Conservation (phyloP, 2,329 filamentous ascomycete species). For the Nannizziopsis arthrosporioides region DNA sequence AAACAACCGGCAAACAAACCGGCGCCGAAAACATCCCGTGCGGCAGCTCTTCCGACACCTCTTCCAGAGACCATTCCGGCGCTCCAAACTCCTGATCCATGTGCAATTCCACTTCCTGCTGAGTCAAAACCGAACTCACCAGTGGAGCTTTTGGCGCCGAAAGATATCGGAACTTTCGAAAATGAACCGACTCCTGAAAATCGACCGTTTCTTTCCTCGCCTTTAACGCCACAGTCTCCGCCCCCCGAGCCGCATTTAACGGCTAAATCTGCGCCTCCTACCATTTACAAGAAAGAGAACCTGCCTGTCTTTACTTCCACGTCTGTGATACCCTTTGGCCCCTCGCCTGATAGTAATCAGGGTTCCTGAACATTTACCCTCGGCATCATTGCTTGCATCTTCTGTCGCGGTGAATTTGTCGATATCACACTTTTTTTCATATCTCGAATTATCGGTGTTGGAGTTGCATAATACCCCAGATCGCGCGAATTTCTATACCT, state of each 20-base stretch:
- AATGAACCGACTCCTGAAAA: not conserved
- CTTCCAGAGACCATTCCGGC: not conserved
- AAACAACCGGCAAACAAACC: slow-evolving; percentile 4
- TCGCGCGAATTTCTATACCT: not conserved
- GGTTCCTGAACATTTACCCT: not conserved
- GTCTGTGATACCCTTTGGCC: slow-evolving; percentile 34
- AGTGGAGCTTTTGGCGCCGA: not conserved
- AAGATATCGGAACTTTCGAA: not conserved
- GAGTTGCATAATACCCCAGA: slow-evolving; percentile 7
- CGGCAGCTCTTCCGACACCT: not conserved
- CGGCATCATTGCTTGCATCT: not conserved
- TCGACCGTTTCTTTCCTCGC: slow-evolving; percentile 10
- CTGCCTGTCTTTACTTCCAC: slow-evolving; percentile 41
- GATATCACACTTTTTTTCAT: not conserved
- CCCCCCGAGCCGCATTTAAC: slow-evolving; percentile 16
- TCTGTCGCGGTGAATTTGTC: not conserved
- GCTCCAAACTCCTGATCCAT: not conserved
- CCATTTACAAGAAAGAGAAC: slow-evolving; percentile 29
- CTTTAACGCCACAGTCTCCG: slow-evolving; percentile 10
- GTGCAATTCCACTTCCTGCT: not conserved
- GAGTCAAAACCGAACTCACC: slow-evolving; percentile 3
- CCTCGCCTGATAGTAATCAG: not conserved
- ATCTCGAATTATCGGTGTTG: not conserved
- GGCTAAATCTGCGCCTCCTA: slow-evolving; percentile 23
- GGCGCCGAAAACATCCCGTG: not conserved